phyloP scores from a whole-genome alignment of 805 yeast genomes.

The Clavispora vitiphila region DNA sequence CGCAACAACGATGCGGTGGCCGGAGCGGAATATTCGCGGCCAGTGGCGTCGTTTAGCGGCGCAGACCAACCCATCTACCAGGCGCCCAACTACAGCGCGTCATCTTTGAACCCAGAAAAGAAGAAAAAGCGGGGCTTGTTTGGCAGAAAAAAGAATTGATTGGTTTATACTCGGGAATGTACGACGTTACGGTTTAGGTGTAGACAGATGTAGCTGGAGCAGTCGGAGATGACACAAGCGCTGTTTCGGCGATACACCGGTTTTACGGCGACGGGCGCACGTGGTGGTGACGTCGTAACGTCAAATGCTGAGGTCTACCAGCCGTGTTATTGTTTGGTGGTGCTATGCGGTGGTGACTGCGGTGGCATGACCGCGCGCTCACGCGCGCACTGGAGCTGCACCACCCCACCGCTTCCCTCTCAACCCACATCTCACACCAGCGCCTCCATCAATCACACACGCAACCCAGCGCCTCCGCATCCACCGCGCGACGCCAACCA shows the following conservation, averaged over 20 bases:
- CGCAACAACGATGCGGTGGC: conserved; percentile 30
- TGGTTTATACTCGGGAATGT: not conserved
- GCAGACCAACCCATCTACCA: conserved; percentile 43
- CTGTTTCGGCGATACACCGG: too few species aligned
- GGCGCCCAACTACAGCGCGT: conserved; percentile 58
- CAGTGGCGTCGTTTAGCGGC: conserved; percentile 34
- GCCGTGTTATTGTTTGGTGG: not conserved
- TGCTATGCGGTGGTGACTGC: not conserved
- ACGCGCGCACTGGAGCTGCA: too few species aligned
- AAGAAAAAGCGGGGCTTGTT: conserved; percentile 81
- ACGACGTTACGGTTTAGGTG: not conserved
- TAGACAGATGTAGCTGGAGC: not conserved
- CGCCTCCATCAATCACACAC: too few species aligned
- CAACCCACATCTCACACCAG: too few species aligned
- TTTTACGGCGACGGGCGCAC: too few species aligned
- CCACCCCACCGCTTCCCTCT: too few species aligned
- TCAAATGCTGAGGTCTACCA: too few species aligned
- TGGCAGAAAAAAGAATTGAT: conserved; percentile 48
- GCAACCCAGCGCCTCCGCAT: too few species aligned
- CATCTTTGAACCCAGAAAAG: conserved; percentile 39
- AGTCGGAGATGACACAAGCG: too few species aligned
- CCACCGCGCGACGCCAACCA: too few species aligned
- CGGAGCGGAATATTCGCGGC: conserved; percentile 23
- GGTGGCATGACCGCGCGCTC: too few species aligned
- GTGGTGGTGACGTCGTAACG: too few species aligned